phyloP scores from a whole-genome alignment of 148 eudicot species.

The Spergularia marina region DNA sequence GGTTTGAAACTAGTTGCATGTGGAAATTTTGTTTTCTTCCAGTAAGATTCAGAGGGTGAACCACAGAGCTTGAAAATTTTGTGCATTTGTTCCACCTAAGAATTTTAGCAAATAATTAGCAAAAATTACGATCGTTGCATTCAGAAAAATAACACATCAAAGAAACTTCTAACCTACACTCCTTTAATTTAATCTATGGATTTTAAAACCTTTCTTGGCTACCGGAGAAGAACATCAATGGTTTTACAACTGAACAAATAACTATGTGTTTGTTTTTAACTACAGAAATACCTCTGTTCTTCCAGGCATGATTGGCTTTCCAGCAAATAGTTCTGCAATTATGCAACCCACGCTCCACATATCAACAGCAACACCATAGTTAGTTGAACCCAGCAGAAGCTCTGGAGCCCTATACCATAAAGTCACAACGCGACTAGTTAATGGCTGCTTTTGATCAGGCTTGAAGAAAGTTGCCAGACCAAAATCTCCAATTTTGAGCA shows the following conservation, averaged over 20 bases:
- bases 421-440: conserved; percentile 87
- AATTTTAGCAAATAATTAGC: background rate
- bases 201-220: background rate
- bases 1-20: conserved; percentile 86
- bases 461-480: conserved; percentile 70
- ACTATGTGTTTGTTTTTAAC: background rate
- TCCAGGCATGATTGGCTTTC: conserved; percentile 92
- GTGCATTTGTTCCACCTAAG: conserved; percentile 95
- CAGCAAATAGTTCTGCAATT: conserved; percentile 77
- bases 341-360: conserved; percentile 93
- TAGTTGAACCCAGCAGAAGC: conserved; percentile 75
- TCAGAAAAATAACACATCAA: background rate
- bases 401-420: conserved; percentile 91
- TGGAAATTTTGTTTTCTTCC: conserved; percentile 68
- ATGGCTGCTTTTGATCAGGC: conserved; percentile 58
- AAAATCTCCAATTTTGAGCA: conserved; percentile 86
- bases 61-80: conserved; percentile 97
- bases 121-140: background rate
- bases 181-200: background rate
- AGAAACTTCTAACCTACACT: background rate
- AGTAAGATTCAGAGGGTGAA: conserved; percentile 87
- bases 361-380: conserved; percentile 76
- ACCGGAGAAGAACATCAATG: background rate
- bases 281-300: conserved; percentile 68
- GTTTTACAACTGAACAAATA: background rate